These are phyloP conservation scores for Phytophthora ramorum DNA, from an alignment of 352 stramenopile species.

Conservation along the genomic window DNA sequence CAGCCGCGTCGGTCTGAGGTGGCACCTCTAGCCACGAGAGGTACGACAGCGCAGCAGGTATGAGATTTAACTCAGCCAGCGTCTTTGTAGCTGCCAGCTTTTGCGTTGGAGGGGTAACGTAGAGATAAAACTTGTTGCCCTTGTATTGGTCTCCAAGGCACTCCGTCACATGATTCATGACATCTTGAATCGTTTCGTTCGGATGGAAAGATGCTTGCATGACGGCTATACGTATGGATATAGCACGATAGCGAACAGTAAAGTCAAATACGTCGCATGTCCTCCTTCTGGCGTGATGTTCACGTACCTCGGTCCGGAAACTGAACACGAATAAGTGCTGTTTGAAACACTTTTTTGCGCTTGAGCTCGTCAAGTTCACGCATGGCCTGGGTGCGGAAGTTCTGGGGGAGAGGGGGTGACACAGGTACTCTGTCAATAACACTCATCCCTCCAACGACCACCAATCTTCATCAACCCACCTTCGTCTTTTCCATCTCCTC, in stretches of 20 bases:
- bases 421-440: conserved; percentile 3
- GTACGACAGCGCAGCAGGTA: conserved; percentile 80
- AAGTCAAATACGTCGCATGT: not conserved
- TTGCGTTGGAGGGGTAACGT: conserved; percentile 78
- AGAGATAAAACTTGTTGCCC: conserved; percentile 68
- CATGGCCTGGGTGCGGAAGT: conserved; percentile 89
- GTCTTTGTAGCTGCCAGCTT: conserved; percentile 66
- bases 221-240: conserved; percentile 49
- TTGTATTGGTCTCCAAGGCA: conserved; percentile 44
- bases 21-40: conserved; percentile 68
- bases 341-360: conserved; percentile 83
- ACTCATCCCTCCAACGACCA: not conserved
- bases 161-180: conserved; percentile 69
- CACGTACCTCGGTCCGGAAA: conserved; percentile 83
- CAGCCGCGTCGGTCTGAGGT: conserved; percentile 18
- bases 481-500: conserved; percentile 82
- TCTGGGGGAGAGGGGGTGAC: conserved; percentile 33
- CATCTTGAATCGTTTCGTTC: conserved; percentile 76
- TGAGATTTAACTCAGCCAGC: conserved; percentile 71
- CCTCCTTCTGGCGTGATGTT: not conserved
- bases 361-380: conserved; percentile 88
- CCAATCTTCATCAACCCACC: conserved; percentile 36
- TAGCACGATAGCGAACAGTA: not conserved
- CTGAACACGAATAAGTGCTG: conserved; percentile 78
- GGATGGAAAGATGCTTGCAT: conserved; percentile 88